Evolutionary conservation across 352 stramenopile genomes (phyloP).

Genomic region (Phytopythium mirpurense): DNA sequence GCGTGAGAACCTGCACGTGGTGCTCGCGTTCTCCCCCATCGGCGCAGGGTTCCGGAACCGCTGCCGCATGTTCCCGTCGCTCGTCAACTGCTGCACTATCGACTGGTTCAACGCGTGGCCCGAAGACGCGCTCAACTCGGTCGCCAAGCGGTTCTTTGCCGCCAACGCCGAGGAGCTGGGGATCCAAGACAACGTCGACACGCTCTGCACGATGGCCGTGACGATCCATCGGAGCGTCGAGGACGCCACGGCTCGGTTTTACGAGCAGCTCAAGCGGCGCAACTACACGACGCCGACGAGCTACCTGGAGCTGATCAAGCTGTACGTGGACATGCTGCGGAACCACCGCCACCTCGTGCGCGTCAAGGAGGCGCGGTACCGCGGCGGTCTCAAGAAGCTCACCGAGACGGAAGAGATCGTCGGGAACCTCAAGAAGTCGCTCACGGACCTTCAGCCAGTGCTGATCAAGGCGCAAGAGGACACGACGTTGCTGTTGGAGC

Average conservation of each 20-base stretch:
- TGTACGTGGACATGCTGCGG: slow-evolving; percentile 91
- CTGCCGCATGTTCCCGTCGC: slow-evolving; percentile 92
- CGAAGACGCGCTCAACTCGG: slow-evolving; percentile 90
- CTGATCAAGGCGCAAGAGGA: slow-evolving; percentile 88
- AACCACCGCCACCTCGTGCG: slow-evolving; percentile 82
- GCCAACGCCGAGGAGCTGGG: slow-evolving; percentile 78
- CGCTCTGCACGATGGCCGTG: slow-evolving; percentile 90
- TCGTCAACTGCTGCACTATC: slow-evolving; percentile 94
- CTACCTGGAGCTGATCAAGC: slow-evolving; percentile 93
- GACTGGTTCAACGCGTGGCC: slow-evolving; percentile 97
- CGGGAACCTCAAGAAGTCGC: slow-evolving; percentile 85
- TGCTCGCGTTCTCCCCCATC: slow-evolving; percentile 92
- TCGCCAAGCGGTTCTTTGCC: slow-evolving; percentile 89
- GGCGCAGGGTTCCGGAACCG: slow-evolving; percentile 89
- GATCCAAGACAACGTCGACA: slow-evolving; percentile 86
- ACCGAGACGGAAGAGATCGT: slow-evolving; percentile 92
- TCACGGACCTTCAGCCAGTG: slow-evolving; percentile 90
- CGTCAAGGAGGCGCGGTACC: slow-evolving; percentile 77
- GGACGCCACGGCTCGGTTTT: slow-evolving; percentile 72
- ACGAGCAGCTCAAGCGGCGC: slow-evolving; percentile 77
- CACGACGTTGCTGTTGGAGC: slow-evolving; percentile 72
- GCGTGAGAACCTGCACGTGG: slow-evolving; percentile 92
- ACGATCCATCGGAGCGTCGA: slow-evolving; percentile 92
- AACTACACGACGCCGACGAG: slow-evolving; percentile 96
- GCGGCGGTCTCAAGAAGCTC: slow-evolving; percentile 89